A percentile compares a stretch with the other conserved stretches of the same genome.
These are phyloP conservation scores for Mycena chlorophos DNA, from an alignment of 768 basidiomycete genomes.

Conservation along the genomic window DNA sequence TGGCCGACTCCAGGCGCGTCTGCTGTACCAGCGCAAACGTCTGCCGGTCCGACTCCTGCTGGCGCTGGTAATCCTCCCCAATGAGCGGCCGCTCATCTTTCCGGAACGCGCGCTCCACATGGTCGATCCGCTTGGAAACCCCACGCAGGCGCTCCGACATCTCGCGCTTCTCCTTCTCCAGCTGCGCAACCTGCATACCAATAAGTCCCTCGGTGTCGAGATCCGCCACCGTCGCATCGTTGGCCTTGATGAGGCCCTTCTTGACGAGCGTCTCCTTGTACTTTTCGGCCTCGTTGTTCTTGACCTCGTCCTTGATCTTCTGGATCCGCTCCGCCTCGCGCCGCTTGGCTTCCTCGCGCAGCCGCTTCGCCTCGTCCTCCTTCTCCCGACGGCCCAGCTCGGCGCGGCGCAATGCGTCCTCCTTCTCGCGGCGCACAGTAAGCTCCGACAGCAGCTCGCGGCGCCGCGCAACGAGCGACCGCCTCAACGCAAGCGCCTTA, in stretches of 20 bases:
- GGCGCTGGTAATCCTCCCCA: slow-evolving; percentile 79
- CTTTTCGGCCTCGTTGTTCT: slow-evolving; percentile 83
- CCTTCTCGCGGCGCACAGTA: slow-evolving; percentile 82
- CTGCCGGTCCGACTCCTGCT: slow-evolving; percentile 75
- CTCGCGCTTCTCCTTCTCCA: slow-evolving; percentile 96
- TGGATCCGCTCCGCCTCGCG: slow-evolving; percentile 63
- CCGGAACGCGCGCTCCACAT: slow-evolving; percentile 91
- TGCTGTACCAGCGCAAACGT: slow-evolving; percentile 66
- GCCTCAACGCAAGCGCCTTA: slow-evolving; percentile 70
- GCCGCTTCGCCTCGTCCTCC: slow-evolving; percentile 63
- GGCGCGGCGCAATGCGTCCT: slow-evolving; percentile 77
- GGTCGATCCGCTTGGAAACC: slow-evolving; percentile 87
- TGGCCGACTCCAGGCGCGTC: slow-evolving; percentile 55
- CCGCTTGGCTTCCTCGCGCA: slow-evolving; percentile 62
- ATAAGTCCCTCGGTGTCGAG: slow-evolving; percentile 86
- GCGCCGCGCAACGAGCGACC: slow-evolving; percentile 82
- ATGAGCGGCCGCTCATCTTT: slow-evolving; percentile 90
- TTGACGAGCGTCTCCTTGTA: slow-evolving; percentile 82
- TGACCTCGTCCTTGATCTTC: slow-evolving; percentile 78
- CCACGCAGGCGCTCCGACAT: slow-evolving; percentile 79
- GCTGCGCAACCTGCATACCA: slow-evolving; percentile 87
- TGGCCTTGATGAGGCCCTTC: slow-evolving; percentile 58
- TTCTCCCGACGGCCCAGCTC: slow-evolving; percentile 66
- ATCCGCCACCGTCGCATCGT: slow-evolving; percentile 77
- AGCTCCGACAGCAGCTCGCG: slow-evolving; percentile 85